These are phyloP conservation scores for Monilinia fructicola DNA, from an alignment of 2,329 filamentous ascomycete species.

Conservation along the genomic window DNA sequence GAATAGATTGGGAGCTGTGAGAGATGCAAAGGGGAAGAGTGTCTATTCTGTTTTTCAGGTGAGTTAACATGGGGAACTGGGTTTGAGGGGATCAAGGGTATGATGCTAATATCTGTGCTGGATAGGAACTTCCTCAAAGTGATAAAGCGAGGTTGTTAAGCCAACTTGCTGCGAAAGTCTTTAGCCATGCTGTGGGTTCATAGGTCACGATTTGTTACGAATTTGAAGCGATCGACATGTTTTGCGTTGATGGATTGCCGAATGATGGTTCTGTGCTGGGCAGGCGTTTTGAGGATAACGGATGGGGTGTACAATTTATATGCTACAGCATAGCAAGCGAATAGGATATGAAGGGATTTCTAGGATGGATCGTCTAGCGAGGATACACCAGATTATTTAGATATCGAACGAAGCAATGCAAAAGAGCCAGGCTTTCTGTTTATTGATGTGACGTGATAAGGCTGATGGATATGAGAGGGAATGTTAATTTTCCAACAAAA, in stretches of 20 bases:
- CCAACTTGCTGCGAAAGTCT: constrained; percentile 64
- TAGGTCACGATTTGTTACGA: not conserved
- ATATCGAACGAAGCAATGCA: not conserved
- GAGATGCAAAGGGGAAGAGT: constrained; percentile 90
- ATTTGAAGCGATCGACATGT: not conserved
- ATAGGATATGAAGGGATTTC: not conserved
- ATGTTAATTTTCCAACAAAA: not conserved
- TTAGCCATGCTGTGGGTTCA: constrained; percentile 70
- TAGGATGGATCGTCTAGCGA: not conserved
- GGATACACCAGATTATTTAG: not conserved
- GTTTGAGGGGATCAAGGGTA: too few relatives aligned
- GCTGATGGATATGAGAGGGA: not conserved
- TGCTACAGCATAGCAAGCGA: not conserved
- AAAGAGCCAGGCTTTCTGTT: not conserved
- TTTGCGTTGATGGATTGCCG: not conserved
- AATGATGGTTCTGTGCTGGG: not conserved
- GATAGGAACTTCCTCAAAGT: constrained; percentile 68
- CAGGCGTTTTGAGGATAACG: not conserved
- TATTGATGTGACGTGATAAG: not conserved
- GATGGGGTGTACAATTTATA: not conserved
- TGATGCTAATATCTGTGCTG: not conserved
- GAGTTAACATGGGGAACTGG: not conserved
- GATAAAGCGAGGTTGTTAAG: constrained; percentile 80
- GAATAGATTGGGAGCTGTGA: constrained; percentile 83
- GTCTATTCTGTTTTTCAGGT: constrained; percentile 74